These are phyloP conservation scores for Batkoa obscura DNA, from an alignment of 371 early-diverging fungal species.

Conservation along the genomic window DNA sequence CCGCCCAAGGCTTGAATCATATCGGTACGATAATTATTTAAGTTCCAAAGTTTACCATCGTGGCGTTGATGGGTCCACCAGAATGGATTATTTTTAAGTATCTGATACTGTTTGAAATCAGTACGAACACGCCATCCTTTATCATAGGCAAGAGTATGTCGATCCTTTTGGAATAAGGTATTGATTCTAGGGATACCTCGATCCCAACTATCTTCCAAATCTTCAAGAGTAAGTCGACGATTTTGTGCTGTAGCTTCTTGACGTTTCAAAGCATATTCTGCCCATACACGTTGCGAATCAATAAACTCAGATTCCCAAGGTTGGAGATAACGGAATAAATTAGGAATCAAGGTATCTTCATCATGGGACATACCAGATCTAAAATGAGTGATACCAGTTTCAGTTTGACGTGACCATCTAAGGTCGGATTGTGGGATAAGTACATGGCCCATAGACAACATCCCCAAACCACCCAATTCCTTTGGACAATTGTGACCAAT, in stretches of 20 bases:
- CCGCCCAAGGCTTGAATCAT: slow-evolving; percentile 98
- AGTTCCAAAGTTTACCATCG: slow-evolving; percentile 95
- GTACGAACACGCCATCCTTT: slow-evolving; percentile 97
- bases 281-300: slow-evolving; percentile 97
- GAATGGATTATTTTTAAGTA: slow-evolving; percentile 90
- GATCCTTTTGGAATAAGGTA: slow-evolving; percentile 90
- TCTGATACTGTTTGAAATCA: slow-evolving; percentile 93
- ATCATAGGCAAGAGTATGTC: slow-evolving; percentile 95
- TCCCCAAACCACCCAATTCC: slow-evolving; percentile 97
- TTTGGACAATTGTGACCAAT: slow-evolving; percentile 36
- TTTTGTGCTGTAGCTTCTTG: slow-evolving; percentile 93
- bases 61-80: slow-evolving; percentile 87
- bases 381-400: slow-evolving; percentile 94
- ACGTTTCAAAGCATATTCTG: slow-evolving; percentile 93
- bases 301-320: slow-evolving; percentile 98
- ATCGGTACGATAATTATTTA: slow-evolving; percentile 94
- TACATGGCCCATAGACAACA: slow-evolving; percentile 97
- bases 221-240: slow-evolving; percentile 84
- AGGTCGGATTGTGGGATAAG: slow-evolving; percentile 92
- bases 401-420: slow-evolving; percentile 93
- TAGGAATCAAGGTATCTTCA: slow-evolving; percentile 91
- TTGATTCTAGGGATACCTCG: slow-evolving; percentile 98
- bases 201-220: slow-evolving; percentile 96
- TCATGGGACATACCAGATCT: slow-evolving; percentile 96
- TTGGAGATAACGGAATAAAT: slow-evolving; percentile 91